Base-by-base conservation (phyloP, 2,329 filamentous ascomycete genomes). In the Thermothelomyces thermophilus region DNA sequence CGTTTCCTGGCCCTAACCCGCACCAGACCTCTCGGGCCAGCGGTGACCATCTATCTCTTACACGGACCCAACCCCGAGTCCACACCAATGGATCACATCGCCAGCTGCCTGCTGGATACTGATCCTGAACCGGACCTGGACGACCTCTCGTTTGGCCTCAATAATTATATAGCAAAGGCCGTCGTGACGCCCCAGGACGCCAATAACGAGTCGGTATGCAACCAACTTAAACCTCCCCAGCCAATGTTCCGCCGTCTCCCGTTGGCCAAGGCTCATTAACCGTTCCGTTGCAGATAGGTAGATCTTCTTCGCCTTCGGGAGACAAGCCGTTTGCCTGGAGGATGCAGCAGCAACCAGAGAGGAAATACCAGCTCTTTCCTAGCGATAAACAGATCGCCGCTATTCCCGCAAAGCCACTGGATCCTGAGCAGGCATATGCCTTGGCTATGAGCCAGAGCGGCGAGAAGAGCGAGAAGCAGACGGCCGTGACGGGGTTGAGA, bases 331-430 rank as follows among this genome's bases (percentile, higher is more conserved):
- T 72, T 59, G 63, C 72, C 41, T 80, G 76, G 77, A 80, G 77
- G 62, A 80, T 82, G 76, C 73, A 77, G 76, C 73, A 77, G 55
- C 75, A 79, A 53, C 64, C 74, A 10, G 74, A 78, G 39, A 73
- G 74, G 50, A 82, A 78, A 66, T 83, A 83, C 56, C 79, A 82
- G 62, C 69, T 82, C 35, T 83, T 83, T 58, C 75, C 79, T 52
- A 74, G 69, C 60, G 70, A 77, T 52, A 76, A 69, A 56, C 74
- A 73, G 59, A 63, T 70, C 63, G 50, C 63, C 63, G 20, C 65
- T 68, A 48, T 67, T 63, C 50, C 63, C 49, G 67, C 63, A 48
- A 79, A 76, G 62, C 66, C 68, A 26, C 62, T 74, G 42, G 74
- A 78, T 43, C 69, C 71, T 17, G 76, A 79, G 57, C 76, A 74